Base-by-base conservation (phyloP, 2,329 filamentous ascomycete genomes). In the Raffaelea ambrosiae region DNA sequence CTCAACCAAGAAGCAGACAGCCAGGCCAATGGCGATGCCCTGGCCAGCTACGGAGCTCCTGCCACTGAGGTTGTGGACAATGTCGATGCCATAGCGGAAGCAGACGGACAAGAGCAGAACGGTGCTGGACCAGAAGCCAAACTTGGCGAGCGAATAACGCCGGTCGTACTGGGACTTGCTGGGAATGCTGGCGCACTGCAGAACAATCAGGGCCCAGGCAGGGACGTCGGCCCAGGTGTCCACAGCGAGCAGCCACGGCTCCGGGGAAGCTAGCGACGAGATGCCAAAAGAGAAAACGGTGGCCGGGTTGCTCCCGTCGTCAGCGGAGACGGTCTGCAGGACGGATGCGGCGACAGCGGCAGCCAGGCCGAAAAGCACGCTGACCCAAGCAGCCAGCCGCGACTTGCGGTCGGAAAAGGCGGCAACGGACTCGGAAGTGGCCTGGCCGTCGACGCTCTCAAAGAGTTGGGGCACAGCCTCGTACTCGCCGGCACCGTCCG, bases 361-460 rank as follows among this genome's bases (percentile, higher is more conserved):
- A 7, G 51, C 59, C 19, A 63, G 39, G 16, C 61, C 62, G 18
- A 58, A 40, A 8, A 55, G 8, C 5, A 59, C 23, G 40, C 55
- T 58, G 36, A 59, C 29, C 52, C 57, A 59, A 5, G 57, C 54
- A 9, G 50, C 53, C 26, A 58, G 40, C 9, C 61, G 56, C 16
- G 62, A 57, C 22, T 52, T 49, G 2, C 54, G 48, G 48, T 64
- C 60, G 1, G 59, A 58, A 39, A 59, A 66, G 19, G 56, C 55
- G 13, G 55, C 57, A 13, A 60, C 57, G 16, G 63, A 65, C 38
- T 60, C 55, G 41, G 60, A 58, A 14, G 61, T 65, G 18, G 63
- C 60, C 43, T 57, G 52, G 18, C 63, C 62, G 45, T 66, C 63
- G 8, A 42, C 20, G 43, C 61, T 62, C 49, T 61, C 54, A 44